A percentile compares a stretch with the other conserved stretches of the same genome.
These are phyloP conservation scores for Aspergillus calidoustus DNA, from an alignment of 2,329 filamentous ascomycete species.

Conservation along the genomic window DNA sequence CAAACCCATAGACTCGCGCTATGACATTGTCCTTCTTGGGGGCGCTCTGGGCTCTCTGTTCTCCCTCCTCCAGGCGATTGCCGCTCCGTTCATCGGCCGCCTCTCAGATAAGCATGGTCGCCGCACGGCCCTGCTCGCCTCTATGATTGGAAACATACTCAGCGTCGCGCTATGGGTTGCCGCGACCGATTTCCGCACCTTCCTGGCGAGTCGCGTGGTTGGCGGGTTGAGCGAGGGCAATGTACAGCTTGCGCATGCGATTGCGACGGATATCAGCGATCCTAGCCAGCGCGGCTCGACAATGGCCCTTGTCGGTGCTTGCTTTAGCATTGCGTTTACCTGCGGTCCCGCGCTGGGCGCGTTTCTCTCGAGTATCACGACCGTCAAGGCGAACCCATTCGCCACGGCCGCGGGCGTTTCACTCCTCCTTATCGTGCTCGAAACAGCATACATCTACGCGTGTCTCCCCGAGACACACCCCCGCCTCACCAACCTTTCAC, in stretches of 20 bases:
- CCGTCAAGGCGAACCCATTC: conserved; percentile 87
- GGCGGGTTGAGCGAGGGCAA: conserved; percentile 96
- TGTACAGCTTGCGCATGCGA: conserved; percentile 92
- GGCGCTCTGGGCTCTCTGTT: conserved; percentile 94
- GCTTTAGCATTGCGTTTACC: conserved; percentile 96
- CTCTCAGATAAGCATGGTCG: conserved; percentile 89
- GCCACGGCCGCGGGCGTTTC: conserved; percentile 90
- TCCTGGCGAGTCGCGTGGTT: conserved; percentile 88
- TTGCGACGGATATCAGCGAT: conserved; percentile 94
- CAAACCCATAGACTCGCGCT: conserved; percentile 89
- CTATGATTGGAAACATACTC: conserved; percentile 90
- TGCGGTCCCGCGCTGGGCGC: conserved; percentile 93
- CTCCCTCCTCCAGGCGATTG: conserved; percentile 87
- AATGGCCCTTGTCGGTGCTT: conserved; percentile 94
- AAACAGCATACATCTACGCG: conserved; percentile 86
- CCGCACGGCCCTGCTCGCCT: conserved; percentile 82
- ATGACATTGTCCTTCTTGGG: conserved; percentile 94
- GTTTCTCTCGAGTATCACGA: conserved; percentile 75
- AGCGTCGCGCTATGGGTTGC: conserved; percentile 94
- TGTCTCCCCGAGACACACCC: conserved; percentile 79
- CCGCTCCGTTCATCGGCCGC: conserved; percentile 86
- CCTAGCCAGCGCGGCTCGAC: conserved; percentile 82
- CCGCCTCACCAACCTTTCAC: conserved; percentile 59
- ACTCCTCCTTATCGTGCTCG: conserved; percentile 78
- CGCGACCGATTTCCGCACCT: conserved; percentile 93